These are phyloP conservation scores for Aeschynomene evenia DNA, from an alignment of 306 rosid species.

Conservation along the genomic window DNA sequence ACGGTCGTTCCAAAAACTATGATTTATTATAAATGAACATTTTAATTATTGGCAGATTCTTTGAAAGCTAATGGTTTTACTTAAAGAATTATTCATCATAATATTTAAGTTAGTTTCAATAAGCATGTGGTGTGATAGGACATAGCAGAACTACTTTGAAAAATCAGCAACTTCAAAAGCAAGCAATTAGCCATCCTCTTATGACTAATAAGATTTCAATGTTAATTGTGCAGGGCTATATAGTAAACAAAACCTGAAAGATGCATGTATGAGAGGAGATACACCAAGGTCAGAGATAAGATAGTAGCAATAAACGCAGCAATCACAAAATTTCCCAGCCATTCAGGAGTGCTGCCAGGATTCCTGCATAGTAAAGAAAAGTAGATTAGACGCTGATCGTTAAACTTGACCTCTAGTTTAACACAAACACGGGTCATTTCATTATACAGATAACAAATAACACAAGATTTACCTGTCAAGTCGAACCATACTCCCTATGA, in stretches of 20 bases:
- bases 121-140: neutral
- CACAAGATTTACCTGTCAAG: constrained; percentile 69
- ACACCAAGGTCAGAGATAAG: constrained; percentile 73
- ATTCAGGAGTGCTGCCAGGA: constrained; percentile 88
- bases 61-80: neutral
- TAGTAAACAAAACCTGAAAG: constrained; percentile 69
- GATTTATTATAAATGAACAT: neutral
- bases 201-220: constrained; percentile 13
- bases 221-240: neutral
- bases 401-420: constrained; percentile 3
- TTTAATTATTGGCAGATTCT: neutral
- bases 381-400: constrained; percentile 20
- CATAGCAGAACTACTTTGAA: neutral
- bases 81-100: neutral
- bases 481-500: constrained; percentile 74
- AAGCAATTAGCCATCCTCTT: neutral
- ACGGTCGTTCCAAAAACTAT: neutral
- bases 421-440: neutral
- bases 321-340: constrained; percentile 73
- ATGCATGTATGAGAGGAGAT: constrained; percentile 91
- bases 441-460: neutral
- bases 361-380: constrained; percentile 58
- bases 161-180: constrained; percentile 2
- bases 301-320: constrained; percentile 60
- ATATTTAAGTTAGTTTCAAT: neutral